phyloP scores from a whole-genome alignment of 163 green algal genomes.

The Botryococcus braunii region DNA sequence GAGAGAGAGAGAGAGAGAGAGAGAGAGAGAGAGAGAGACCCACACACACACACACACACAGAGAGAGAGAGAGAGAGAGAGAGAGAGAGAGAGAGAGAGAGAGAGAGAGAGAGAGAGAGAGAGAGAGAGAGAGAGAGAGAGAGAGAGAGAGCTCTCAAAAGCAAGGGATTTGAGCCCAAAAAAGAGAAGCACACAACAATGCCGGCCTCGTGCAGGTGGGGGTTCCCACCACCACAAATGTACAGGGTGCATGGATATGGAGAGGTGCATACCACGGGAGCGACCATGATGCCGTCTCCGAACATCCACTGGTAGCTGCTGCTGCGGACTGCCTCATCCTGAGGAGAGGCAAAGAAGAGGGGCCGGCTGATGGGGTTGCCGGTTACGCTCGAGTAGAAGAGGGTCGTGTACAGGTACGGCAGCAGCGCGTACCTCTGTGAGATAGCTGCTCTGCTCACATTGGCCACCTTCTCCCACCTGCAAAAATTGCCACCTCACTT shows the following conservation, averaged over 20 bases:
- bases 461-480: slow-evolving; percentile 28
- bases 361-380: slow-evolving; percentile 27
- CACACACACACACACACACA: too few species aligned
- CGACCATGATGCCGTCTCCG: slow-evolving; percentile 38
- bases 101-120: too few species aligned
- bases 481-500: slow-evolving; percentile 6
- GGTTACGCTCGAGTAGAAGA: slow-evolving; percentile 7
- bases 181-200: not conserved
- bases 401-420: slow-evolving; percentile 25
- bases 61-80: too few species aligned
- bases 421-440: slow-evolving; percentile 33
- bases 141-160: not conserved
- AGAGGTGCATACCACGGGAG: slow-evolving; percentile 18
- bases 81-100: too few species aligned
- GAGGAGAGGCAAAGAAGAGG: slow-evolving; percentile 25
- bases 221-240: not conserved
- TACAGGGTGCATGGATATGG: not conserved
- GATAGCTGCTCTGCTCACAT: slow-evolving; percentile 19
- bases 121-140: too few species aligned
- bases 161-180: not conserved
- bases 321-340: slow-evolving; percentile 7
- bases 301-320: slow-evolving; percentile 39
- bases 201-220: not conserved
- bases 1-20: too few species aligned
- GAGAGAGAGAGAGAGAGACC: too few species aligned